Evolutionary conservation across 2,329 filamentous ascomycete species (phyloP), one percentile per base, ranked within the genome.

Genomic region (Alternaria rosae): DNA sequence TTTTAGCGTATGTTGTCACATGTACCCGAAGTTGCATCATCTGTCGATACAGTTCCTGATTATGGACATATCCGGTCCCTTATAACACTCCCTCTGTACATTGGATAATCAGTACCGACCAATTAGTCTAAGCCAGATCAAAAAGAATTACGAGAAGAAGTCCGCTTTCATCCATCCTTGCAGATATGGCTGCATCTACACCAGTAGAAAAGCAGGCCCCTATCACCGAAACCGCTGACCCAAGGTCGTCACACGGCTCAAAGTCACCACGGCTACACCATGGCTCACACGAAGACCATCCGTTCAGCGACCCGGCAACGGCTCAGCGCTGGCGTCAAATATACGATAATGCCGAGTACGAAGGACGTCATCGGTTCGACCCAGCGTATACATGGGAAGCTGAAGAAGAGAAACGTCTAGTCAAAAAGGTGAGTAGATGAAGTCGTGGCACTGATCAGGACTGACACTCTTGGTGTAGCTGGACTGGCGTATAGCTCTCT

Each of bases 291-390:
- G 69, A 72, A 8, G 51, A 64, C 17, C 67, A 74, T 45, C 58
- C 63, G 1, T 77, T 77, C 44, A 69, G 54, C 17, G 69, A 77
- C 13, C 67, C 57, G 20, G 65, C 62, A 1, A 70, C 69, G 2
- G 69, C 70, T 10, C 66, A 73, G 30, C 66, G 74, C 54, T 77
- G 73, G 70, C 64, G 64, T 1, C 53, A 61, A 4, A 52, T 71
- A 4, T 78, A 77, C 51, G 72, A 78, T 17, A 66, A 61, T 9
- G 74, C 75, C 6, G 30, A 74, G 48, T 78, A 78, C 43, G 76
- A 78, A 53, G 75, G 76, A 21, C 67, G 73, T 9, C 82, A 85
- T 67, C 79, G 83, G 0, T 86, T 85, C 61, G 83, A 86, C 57
- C 82, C 85, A 0, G 62, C 77, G 1, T 82, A 79, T 9, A 79